phyloP scores from a whole-genome alignment of 805 yeast genomes.

The Metschnikowia kunwiensis region DNA sequence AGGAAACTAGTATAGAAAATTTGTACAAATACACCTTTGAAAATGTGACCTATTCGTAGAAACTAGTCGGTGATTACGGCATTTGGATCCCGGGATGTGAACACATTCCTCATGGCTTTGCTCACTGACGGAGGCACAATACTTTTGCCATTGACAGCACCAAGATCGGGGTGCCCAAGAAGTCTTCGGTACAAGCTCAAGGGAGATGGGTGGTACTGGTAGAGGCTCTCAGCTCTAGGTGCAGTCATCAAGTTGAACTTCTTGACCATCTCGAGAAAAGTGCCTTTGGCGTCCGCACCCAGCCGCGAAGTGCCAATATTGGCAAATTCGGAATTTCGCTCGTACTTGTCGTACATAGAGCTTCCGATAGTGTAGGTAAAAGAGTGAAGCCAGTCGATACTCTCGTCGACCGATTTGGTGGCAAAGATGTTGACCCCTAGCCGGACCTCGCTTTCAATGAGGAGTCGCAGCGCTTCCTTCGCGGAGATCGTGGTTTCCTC shows the following conservation, averaged over 20 bases:
- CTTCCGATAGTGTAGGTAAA: constrained; percentile 50
- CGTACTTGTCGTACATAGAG: constrained; percentile 52
- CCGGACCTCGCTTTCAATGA: constrained; percentile 46
- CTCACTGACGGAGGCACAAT: constrained; percentile 52
- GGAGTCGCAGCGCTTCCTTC: constrained; percentile 37
- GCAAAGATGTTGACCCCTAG: constrained; percentile 50
- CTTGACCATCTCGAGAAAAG: constrained; percentile 48
- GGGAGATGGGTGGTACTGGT: constrained; percentile 40
- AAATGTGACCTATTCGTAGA: no score
- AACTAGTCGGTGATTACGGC: constrained; percentile 28
- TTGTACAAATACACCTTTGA: no score
- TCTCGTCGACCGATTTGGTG: constrained; percentile 45
- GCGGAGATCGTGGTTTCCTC: constrained; percentile 16
- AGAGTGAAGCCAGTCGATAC: constrained; percentile 51
- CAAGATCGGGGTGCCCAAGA: constrained; percentile 17
- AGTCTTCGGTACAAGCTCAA: constrained; percentile 28
- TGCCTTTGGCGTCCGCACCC: constrained; percentile 46
- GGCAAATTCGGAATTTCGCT: constrained; percentile 53
- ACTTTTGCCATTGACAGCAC: constrained; percentile 43
- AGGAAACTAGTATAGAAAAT: no score
- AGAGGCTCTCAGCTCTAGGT: constrained; percentile 45
- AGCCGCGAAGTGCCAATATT: constrained; percentile 55
- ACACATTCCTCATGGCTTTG: constrained; percentile 43
- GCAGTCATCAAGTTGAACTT: constrained; percentile 60
- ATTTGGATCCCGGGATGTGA: constrained; percentile 50